Base-by-base conservation (phyloP, 352 stramenopile genomes). In the Phytophthora melonis region DNA sequence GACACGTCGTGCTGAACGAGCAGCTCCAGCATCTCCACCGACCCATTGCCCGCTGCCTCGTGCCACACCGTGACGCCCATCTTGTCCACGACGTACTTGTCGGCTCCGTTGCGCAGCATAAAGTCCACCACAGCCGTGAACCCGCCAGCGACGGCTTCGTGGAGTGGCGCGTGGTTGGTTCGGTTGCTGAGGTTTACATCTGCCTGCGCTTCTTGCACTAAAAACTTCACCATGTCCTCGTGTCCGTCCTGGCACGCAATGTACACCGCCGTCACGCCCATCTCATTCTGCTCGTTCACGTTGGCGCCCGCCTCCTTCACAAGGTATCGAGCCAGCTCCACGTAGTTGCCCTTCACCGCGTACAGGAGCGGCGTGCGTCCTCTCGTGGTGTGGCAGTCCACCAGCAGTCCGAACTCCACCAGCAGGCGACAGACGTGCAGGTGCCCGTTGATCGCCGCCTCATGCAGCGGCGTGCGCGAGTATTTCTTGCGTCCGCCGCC, bases 61-160 rank as follows among this genome's bases (percentile, higher is more conserved):
- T 95, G 88, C 88, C 88, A 95, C 55, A 93, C 74, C 32, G 85
- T 92, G 27, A 93, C 88, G 49, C 88, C 88, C 86, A 93, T 95
- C 18, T 87, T 89, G 63, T 93, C 86, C 30, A 90, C 81, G 2
- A 77, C 85, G 52, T 87, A 78, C 64, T 86, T 89, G 53, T 92
- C 78, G 2, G 85, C 88, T n/a, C 83, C 88, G 45, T 85, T 78
- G 5, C 78, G 62, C 54, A 95, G 61, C 54, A 95, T 72, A 19
- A 87, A 82, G 43, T 82, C 70, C 8, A 82, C 84, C 10, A 91
- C 74, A 0, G 47, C 69, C 8, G 77, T 59, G 54, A 88, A 86
- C 0, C 86, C 85, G 21, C 86, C 83, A 1, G 85, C 85, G 3
- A 95, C 80, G 3, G 88, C 85, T 62, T 92, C 82, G 63, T 95